Percentiles rank a stretch among this genome's conserved stretches.
phyloP scores from a whole-genome alignment of 108 stramenopile species.

The Skeletonema marinoi region DNA sequence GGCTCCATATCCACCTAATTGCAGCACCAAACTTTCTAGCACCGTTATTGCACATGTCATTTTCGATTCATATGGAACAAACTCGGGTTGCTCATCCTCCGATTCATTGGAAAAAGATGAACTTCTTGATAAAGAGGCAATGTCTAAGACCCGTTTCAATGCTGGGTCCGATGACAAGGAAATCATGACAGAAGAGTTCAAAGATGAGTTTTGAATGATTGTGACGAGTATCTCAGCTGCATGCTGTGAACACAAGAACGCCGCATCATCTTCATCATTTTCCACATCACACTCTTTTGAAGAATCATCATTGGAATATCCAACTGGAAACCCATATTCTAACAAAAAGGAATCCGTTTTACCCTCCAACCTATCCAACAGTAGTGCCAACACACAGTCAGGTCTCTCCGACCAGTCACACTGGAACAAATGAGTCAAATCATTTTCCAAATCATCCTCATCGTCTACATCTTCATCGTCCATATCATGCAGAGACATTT shows the following conservation, averaged over 20 bases:
- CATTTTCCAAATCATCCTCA: slow-evolving; percentile 51
- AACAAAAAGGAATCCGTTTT: slow-evolving; percentile 37
- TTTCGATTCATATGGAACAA: slow-evolving; percentile 67
- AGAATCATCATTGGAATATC: slow-evolving; percentile 9
- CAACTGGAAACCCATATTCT: slow-evolving; percentile 38
- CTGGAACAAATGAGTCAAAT: slow-evolving; percentile 55
- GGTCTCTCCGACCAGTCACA: slow-evolving; percentile 71
- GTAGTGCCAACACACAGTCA: slow-evolving; percentile 55
- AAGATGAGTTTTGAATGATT: slow-evolving; percentile 83
- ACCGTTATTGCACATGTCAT: slow-evolving; percentile 85
- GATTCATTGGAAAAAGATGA: not conserved
- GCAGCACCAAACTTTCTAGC: slow-evolving; percentile 82
- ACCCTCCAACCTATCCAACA: slow-evolving; percentile 59
- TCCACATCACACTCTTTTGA: not conserved
- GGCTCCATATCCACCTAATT: slow-evolving; percentile 88
- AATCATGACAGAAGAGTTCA: slow-evolving; percentile 64
- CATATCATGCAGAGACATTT: slow-evolving; percentile 20
- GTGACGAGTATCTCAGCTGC: slow-evolving; percentile 84
- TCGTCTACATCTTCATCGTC: slow-evolving; percentile 39
- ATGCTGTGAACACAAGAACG: slow-evolving; percentile 56
- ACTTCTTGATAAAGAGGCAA: slow-evolving; percentile 11
- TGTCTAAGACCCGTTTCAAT: slow-evolving; percentile 55
- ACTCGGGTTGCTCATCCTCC: slow-evolving; percentile 9
- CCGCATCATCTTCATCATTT: slow-evolving; percentile 17
- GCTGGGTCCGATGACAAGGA: slow-evolving; percentile 61